These are phyloP conservation scores for Pseudopyricularia cyperi DNA, from an alignment of 2,329 filamentous ascomycete species.

Conservation along the genomic window DNA sequence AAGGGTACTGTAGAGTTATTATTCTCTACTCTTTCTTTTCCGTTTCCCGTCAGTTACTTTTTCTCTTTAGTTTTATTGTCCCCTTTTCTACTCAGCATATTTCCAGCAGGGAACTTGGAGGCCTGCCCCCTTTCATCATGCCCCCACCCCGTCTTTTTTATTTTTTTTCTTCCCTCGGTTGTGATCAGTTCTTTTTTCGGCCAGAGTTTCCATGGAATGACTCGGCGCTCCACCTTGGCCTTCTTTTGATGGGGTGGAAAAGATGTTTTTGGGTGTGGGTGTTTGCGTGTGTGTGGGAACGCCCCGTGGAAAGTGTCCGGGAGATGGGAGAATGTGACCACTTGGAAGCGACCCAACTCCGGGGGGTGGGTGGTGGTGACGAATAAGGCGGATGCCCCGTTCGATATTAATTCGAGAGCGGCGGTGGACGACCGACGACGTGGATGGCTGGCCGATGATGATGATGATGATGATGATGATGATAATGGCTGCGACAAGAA, in stretches of 20 bases:
- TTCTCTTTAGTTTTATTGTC: background rate
- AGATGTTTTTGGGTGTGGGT: background rate
- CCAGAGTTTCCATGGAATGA: background rate
- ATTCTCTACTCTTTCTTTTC: too few species aligned
- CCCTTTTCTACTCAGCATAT: background rate
- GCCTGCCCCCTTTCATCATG: background rate
- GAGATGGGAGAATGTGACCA: background rate
- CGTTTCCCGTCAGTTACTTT: too few species aligned
- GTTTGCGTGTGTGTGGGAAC: background rate
- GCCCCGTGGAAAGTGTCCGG: background rate
- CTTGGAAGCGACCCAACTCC: background rate
- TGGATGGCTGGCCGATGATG: background rate
- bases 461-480: background rate
- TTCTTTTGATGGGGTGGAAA: background rate
- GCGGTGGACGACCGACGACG: too few species aligned
- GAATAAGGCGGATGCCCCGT: background rate
- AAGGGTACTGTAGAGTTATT: too few species aligned
- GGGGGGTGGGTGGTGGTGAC: too few species aligned
- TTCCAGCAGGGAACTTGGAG: background rate
- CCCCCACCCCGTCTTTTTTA: background rate
- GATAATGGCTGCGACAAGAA: background rate
- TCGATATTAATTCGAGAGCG: background rate
- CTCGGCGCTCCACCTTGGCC: background rate
- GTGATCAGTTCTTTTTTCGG: background rate
- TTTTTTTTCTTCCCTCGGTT: too few species aligned